Evolutionary conservation across 352 stramenopile species (phyloP), one percentile per base, ranked within the genome.

Genomic region (Phytopythium mirpurense): DNA sequence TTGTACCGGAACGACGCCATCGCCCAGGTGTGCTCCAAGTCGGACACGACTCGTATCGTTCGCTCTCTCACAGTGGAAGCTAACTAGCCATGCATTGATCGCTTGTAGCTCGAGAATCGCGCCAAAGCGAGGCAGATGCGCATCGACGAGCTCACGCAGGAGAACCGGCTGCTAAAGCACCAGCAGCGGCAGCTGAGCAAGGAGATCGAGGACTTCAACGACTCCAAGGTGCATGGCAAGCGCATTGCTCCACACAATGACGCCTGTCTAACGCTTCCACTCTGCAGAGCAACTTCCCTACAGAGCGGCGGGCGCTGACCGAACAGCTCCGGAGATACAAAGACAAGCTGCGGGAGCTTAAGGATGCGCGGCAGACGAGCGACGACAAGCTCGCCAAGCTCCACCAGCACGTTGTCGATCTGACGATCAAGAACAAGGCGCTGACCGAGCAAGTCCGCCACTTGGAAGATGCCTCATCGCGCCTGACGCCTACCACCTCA

Each of bases 251-350:
- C n/a, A n/a, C n/a, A n/a, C n/a, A n/a, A n/a, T n/a, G n/a, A n/a
- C 26, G 0, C 50, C 27, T 60, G 51, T 27, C 40, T 5, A 19
- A 3, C 42, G 3, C 4, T 21, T 23, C 5, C 21, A 36, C 21
- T 36, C 12, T 3, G 5, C 44, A 88, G 79, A 66, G 80, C n/a
- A 68, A 63, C 38, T 70, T 83, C 15, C 74, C 78, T 15, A 56
- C 52, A 9, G 87, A 80, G 53, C 64, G 78, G 43, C 59, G 59
- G 9, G 59, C 75, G 7, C 48, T 88, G 31, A 60, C 67, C 26
- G 79, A 93, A 36, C 79, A 93, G 26, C 58, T 90, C 3, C 83
- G 83, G 2, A 54, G 83, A 1, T 86, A 63, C 26, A 83, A 78
- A 34, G 78, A 90, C 23, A 73, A 68, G 23, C 58, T 90, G 6